Conservation (phyloP, 805 yeast species). For the Ascoidea rubescens region DNA sequence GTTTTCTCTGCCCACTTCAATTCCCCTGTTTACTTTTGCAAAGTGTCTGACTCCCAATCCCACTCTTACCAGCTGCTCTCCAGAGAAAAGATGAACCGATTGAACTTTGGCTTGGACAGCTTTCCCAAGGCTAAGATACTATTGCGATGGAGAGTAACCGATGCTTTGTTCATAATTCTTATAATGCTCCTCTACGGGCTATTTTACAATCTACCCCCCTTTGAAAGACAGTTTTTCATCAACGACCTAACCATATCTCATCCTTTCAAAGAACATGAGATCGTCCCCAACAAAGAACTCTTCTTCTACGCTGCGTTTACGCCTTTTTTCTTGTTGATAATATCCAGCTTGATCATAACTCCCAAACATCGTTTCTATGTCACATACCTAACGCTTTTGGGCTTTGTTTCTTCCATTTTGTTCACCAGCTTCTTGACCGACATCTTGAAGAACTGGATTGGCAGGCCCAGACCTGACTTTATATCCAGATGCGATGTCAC, state of each 20-base stretch:
- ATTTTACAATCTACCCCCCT: constrained; percentile 27
- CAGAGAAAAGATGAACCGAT: no score
- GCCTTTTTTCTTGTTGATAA: constrained; percentile 13
- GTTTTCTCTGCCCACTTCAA: no score
- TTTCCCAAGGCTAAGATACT: no score
- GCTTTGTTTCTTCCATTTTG: constrained; percentile 45
- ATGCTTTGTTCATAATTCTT: no score
- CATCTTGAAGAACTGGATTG: constrained; percentile 68
- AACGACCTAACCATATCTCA: constrained; percentile 69
- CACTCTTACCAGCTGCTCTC: no score
- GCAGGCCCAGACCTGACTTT: constrained; percentile 88
- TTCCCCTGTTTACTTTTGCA: no score
- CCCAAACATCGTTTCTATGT: constrained; percentile 44
- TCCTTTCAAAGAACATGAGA: constrained; percentile 65
- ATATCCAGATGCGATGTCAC: constrained; percentile 71
- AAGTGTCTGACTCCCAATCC: no score
- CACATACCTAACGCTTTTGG: constrained; percentile 51
- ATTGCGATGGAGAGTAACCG: no score
- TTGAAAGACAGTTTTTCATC: constrained; percentile 63
- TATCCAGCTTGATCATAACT: constrained; percentile 20
- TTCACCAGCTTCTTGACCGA: constrained; percentile 56
- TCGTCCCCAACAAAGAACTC: constrained; percentile 46
- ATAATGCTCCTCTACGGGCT: background rate
- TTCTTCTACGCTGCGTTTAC: constrained; percentile 24
- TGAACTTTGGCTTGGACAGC: no score